Percentiles rank a stretch among this genome's conserved stretches.
phyloP scores from a whole-genome alignment of 2,329 filamentous ascomycete genomes.

The Rhynchosporium agropyri region DNA sequence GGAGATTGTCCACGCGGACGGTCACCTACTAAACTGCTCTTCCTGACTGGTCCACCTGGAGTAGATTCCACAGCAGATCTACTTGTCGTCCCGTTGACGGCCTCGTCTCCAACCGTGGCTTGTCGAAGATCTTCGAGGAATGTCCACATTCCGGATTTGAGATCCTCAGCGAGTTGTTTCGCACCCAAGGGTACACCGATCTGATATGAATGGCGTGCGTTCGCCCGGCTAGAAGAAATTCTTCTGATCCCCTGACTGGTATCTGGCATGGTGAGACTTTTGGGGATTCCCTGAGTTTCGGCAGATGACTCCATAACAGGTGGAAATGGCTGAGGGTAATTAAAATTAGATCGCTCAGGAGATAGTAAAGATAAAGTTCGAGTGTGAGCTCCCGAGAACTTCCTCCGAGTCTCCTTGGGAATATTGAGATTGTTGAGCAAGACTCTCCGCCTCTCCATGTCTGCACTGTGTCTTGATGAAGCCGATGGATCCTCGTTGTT shows the following conservation, averaged over 20 bases:
- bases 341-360: conserved; percentile 45
- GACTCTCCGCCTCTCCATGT: conserved; percentile 74
- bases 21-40: conserved; percentile 37
- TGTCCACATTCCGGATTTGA: conserved; percentile 87
- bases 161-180: conserved; percentile 61
- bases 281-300: conserved; percentile 24
- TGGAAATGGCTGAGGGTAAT: conserved; percentile 29
- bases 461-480: conserved; percentile 47
- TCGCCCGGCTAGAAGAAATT: conserved; percentile 34
- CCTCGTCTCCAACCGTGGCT: conserved; percentile 94
- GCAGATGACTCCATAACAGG: conserved; percentile 44
- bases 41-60: conserved; percentile 37
- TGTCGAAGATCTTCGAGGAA: conserved; percentile 96
- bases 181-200: conserved; percentile 39
- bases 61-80: conserved; percentile 42
- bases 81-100: conserved; percentile 57
- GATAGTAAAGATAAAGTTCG: conserved; percentile 79
- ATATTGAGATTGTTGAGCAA: conserved; percentile 56
- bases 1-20: conserved; percentile 32
- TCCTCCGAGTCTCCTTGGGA: conserved; percentile 53
- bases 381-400: conserved; percentile 65
- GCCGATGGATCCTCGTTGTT: conserved; percentile 33
- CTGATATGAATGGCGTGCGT: conserved; percentile 40
- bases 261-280: conserved; percentile 40
- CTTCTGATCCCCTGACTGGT: conserved; percentile 38